phyloP scores from a whole-genome alignment of 2,329 filamentous ascomycete species.

The Fusarium pseudonygamai region DNA sequence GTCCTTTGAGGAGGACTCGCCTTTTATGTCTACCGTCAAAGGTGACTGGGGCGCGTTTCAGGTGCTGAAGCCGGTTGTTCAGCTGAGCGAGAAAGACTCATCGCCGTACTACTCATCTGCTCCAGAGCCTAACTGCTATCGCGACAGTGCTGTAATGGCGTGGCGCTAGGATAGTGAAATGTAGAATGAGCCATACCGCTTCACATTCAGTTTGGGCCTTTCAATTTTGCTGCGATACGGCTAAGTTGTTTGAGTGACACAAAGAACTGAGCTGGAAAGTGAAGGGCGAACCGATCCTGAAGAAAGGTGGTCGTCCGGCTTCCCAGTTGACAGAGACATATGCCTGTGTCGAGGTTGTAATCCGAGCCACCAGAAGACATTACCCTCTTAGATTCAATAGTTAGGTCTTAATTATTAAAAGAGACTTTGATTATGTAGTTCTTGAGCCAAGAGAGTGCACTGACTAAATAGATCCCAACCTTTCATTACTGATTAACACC shows the following conservation, averaged over 20 bases:
- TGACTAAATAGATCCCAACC: background rate
- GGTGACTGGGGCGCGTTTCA: background rate
- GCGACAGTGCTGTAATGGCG: background rate
- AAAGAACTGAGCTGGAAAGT: background rate
- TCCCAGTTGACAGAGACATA: background rate
- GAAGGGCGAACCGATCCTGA: fast-evolving
- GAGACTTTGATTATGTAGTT: background rate
- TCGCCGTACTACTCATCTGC: background rate
- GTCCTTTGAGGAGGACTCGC: background rate
- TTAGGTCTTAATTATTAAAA: background rate
- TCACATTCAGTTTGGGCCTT: background rate
- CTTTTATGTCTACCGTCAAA: background rate
- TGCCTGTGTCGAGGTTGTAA: background rate
- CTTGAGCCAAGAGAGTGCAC: background rate
- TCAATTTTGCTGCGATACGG: too few relatives aligned
- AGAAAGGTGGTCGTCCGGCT: background rate
- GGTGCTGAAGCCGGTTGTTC: background rate
- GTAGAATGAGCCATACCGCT: background rate
- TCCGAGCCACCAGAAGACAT: background rate
- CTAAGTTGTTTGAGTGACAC: background rate
- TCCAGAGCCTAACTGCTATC: background rate
- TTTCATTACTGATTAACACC: background rate
- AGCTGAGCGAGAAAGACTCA: background rate
- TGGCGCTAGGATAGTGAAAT: background rate
- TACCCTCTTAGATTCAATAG: too few relatives aligned